Base-by-base conservation (phyloP, 163 green algal species). In the Chlamydomonas reinhardtii region DNA sequence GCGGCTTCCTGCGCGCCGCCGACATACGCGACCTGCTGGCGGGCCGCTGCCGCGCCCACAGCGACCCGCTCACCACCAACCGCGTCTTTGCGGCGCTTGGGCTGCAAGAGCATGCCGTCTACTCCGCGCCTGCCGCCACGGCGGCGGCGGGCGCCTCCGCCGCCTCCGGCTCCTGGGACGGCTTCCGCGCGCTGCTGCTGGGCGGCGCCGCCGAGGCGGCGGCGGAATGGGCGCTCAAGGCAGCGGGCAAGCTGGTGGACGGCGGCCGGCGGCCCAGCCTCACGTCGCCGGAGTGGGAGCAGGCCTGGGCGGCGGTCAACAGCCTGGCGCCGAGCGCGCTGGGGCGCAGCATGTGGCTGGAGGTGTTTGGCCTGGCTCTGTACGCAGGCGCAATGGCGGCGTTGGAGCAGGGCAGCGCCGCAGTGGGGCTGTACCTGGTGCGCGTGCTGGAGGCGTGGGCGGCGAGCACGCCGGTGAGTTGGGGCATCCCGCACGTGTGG, bases 371-470 rank as follows among this genome's bases (percentile, higher is more conserved):
- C 0, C 16, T 39, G 20, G 80, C 80, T 0, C 25, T 29, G 22
- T 86, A 79, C 80, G 11, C 73, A 25, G 80, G 80, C 20, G 80
- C 54, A 2, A 54, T 80, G 24, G 43, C 54, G 70, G 69, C 69
- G 35, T 56, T 86, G 70, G 80, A 79, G 80, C 70, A 79, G 80
- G 80, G 80, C 34, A 68, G 19, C 20, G 8, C 70, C 27, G 34
- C 27, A 2, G 80, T 73, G 54, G 80, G 80, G 16, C 9, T 86
- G 54, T 80, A 74, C 80, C 80, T 86, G 54, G 54, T 86, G 78
- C 66, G 78, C 2, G 4, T 22, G n/a, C 66, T 85, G 52, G 78
- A 85, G 78, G 78, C 8, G 16, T 71, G 48, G 78, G 32, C 34
- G 52, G 66, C 32, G 0, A 34, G 48, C 17, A 6, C 48, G 66